Conservation (phyloP, 2,329 filamentous ascomycete species). For the Exophiala sp. region DNA sequence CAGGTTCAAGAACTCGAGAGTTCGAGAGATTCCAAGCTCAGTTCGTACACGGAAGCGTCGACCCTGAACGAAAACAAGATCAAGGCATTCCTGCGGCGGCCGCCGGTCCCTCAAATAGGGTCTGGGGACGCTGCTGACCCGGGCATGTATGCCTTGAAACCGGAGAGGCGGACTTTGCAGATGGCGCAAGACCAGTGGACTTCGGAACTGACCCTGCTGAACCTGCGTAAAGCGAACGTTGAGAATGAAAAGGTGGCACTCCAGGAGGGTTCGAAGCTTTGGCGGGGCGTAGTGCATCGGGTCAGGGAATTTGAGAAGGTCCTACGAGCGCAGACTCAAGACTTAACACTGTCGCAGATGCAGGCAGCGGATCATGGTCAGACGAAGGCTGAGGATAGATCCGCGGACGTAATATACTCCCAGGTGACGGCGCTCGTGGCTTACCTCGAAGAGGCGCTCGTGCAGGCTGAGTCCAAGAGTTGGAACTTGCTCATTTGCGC, state of each 20-base stretch:
- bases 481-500: slow-evolving; percentile 63
- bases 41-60: slow-evolving; percentile 56
- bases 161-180: slow-evolving; percentile 56
- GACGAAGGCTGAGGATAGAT: neutral
- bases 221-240: slow-evolving; percentile 44
- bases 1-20: slow-evolving; percentile 56
- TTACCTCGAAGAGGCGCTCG: slow-evolving; percentile 48
- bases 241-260: slow-evolving; percentile 56
- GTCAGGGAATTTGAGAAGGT: slow-evolving; percentile 53
- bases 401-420: slow-evolving; percentile 9
- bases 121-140: slow-evolving; percentile 23
- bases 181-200: slow-evolving; percentile 58
- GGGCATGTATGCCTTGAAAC: slow-evolving; percentile 51
- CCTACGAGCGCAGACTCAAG: slow-evolving; percentile 43
- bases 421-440: slow-evolving; percentile 23
- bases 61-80: slow-evolving; percentile 55
- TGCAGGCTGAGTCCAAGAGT: slow-evolving; percentile 49
- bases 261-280: slow-evolving; percentile 56
- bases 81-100: slow-evolving; percentile 49
- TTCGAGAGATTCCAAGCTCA: slow-evolving; percentile 55
- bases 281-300: slow-evolving; percentile 53
- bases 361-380: neutral
- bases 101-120: slow-evolving; percentile 39
- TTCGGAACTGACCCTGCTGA: slow-evolving; percentile 46
- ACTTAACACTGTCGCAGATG: slow-evolving; percentile 14